Base-by-base conservation (phyloP, 2,329 filamentous ascomycete species). In the Trichoderma semiorbis region DNA sequence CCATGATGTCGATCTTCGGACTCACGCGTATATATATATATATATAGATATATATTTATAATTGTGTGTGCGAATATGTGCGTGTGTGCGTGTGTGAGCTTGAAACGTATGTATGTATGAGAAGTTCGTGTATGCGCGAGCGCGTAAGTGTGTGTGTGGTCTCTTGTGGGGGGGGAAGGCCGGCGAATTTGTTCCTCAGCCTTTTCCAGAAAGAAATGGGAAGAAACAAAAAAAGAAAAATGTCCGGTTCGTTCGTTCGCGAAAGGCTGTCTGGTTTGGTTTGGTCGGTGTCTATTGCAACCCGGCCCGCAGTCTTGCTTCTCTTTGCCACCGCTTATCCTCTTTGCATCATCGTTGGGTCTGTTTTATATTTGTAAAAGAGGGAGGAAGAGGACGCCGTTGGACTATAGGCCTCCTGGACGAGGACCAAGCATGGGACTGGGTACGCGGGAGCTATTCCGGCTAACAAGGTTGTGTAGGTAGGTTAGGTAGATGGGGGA, bases 1-100 rank as follows among this genome's bases (percentile, higher is more conserved):
- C 88, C 88, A 90, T 89, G 43, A 70, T 82, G 77, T 74, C 55
- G 73, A 34, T 36, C n/a, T 61, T 50, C 36, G 26, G 34, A 28
- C 12, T 28, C 36, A 28, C 24, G 26, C 28, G 28, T 65, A 5
- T 53, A 32, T 21, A 26, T 36, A 32, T n/a, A 26, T 34, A 32
- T 16, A 36, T 36, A 26, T 39, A 10, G 14, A 21, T 55, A 39
- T 36, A 16, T 66, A 28, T 39, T n/a, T 32, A 21, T 21, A 34
- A 16, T 58, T 26, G 26, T 30, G 16, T 47, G 10, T 47, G 43
- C 18, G 18, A 18, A 55, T 26, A 43, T 39, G 32, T 36, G 26
- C 28, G 10, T 55, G 64, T 10, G 39, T 64, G 36, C 21, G 12
- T 53, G 39, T 64, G 24, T 32, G 39, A 43, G 3, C 24, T 57